Conservation (phyloP, 768 basidiomycete species). For the Vararia minispora region DNA sequence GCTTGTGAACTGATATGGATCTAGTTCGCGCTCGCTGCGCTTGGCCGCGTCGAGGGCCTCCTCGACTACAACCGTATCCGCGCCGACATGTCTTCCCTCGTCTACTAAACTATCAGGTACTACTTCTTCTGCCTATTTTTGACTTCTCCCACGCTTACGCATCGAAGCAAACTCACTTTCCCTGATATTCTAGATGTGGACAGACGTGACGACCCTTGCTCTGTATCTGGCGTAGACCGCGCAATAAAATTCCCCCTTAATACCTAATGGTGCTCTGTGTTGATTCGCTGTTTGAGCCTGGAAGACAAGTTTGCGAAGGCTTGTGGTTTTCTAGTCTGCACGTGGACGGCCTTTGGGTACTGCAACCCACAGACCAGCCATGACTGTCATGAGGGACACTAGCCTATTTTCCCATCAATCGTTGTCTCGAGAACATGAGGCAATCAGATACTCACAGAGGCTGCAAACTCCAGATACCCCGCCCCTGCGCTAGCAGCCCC, state of each 20-base stretch:
- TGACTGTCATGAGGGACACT: no score
- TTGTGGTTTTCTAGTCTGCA: no score
- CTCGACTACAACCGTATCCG: conserved; percentile 91
- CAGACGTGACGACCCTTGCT: no score
- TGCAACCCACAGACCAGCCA: no score
- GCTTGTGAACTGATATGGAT: conserved; percentile 2
- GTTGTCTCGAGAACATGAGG: no score
- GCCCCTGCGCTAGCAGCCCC: conserved; percentile 8
- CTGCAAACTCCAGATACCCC: conserved; percentile 11
- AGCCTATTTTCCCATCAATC: no score
- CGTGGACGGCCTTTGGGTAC: no score
- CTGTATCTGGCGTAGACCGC: background rate
- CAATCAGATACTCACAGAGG: conserved; percentile 8
- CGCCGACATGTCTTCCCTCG: conserved; percentile 70
- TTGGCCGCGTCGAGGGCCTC: conserved; percentile 85
- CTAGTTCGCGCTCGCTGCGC: conserved; percentile 77
- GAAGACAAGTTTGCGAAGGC: no score
- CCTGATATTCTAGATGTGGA: no score
- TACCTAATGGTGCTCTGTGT: background rate
- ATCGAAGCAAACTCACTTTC: no score
- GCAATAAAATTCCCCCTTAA: background rate
- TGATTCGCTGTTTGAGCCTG: no score
- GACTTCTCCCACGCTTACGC: background rate
- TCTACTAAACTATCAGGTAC: conserved; percentile 34
- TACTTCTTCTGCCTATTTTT: background rate